Percentiles rank a stretch among this genome's conserved stretches.
Evolutionary conservation across 768 basidiomycete species (phyloP).

Genomic region (Mycena crocata): DNA sequence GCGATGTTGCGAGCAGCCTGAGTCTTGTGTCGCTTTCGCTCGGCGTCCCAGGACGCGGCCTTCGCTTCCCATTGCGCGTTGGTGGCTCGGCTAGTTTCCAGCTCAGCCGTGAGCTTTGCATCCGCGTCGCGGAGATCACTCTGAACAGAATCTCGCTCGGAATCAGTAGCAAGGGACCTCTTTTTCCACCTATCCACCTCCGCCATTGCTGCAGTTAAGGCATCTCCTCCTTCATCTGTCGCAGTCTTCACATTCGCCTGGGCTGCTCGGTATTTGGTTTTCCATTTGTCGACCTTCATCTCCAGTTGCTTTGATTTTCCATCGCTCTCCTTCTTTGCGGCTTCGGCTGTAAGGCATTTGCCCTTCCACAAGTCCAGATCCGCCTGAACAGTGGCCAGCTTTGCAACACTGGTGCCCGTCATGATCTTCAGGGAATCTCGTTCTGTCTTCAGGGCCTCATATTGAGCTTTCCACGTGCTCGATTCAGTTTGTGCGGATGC

Average conservation of each 20-base stretch:
- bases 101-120: not conserved
- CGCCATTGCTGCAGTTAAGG: not conserved
- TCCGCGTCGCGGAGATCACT: not conserved
- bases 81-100: not conserved
- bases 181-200: slow-evolving; percentile 5
- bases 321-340: not conserved
- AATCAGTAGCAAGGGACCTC: not conserved
- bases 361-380: slow-evolving; percentile 12
- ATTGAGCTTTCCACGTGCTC: slow-evolving; percentile 2
- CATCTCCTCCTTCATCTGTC: not conserved
- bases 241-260: not conserved
- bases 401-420: not conserved
- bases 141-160: not conserved
- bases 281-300: not conserved
- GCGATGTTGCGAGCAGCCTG: slow-evolving; percentile 17
- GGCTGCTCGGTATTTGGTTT: not conserved
- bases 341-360: slow-evolving; percentile 8
- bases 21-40: slow-evolving; percentile 11
- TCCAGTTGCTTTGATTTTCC: not conserved
- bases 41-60: slow-evolving; percentile 11
- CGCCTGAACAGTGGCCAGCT: not conserved
- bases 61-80: slow-evolving; percentile 8
- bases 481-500: not conserved
- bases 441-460: not conserved
- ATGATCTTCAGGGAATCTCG: slow-evolving; percentile 9